phyloP scores from a whole-genome alignment of 2,329 filamentous ascomycete genomes.

The Cyphellophora europaea region DNA sequence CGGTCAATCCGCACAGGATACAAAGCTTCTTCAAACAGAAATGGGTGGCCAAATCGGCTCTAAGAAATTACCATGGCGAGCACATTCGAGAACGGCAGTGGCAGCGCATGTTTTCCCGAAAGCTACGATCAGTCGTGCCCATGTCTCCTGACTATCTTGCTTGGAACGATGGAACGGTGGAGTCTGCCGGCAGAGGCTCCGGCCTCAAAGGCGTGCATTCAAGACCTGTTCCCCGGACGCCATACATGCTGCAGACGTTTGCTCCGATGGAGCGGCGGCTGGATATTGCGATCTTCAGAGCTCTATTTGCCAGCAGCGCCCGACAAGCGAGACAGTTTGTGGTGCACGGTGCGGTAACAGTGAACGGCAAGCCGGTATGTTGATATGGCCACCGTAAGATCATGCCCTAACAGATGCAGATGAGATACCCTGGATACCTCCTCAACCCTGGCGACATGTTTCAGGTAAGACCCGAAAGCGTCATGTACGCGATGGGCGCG shows the following conservation, averaged over 20 bases:
- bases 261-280: conserved; percentile 82
- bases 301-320: conserved; percentile 86
- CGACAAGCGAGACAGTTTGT: conserved; percentile 91
- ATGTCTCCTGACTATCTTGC: conserved; percentile 79
- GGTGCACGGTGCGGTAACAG: conserved; percentile 83
- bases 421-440: conserved; percentile 83
- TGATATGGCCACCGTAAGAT: too few species aligned
- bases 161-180: conserved; percentile 67
- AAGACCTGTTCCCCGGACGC: conserved; percentile 34
- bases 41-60: conserved; percentile 79
- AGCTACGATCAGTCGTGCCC: conserved; percentile 70
- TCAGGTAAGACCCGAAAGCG: conserved; percentile 81
- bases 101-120: conserved; percentile 82
- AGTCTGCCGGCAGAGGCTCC: conserved; percentile 74
- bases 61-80: conserved; percentile 87
- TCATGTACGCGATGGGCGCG: conserved; percentile 77
- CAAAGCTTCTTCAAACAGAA: conserved; percentile 95
- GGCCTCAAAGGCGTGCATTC: conserved; percentile 39
- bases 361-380: conserved; percentile 87
- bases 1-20: conserved; percentile 22
- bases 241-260: conserved; percentile 95
- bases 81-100: conserved; percentile 89
- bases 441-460: conserved; percentile 98
- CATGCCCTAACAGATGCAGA: conserved; percentile 45
- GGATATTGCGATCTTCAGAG: conserved; percentile 89